phyloP scores from a whole-genome alignment of 2,329 filamentous ascomycete species.

The Ophiobolus disseminans region DNA sequence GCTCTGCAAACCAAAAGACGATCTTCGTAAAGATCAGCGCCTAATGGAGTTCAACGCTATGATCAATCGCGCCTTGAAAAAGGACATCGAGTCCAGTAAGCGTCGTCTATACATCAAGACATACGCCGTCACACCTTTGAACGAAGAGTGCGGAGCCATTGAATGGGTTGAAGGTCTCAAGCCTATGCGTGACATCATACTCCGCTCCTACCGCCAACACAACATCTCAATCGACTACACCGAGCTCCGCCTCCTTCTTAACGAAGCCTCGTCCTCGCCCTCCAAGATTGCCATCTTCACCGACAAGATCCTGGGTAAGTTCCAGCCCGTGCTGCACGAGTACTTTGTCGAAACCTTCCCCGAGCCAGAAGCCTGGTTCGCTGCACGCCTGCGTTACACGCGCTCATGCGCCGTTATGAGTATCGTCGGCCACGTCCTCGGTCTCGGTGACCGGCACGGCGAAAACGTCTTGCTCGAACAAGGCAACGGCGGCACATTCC shows the following conservation, averaged over 20 bases:
- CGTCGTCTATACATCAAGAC: conserved; percentile 88
- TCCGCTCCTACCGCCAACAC: conserved; percentile 77
- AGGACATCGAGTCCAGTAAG: conserved; percentile 87
- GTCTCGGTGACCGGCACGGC: conserved; percentile 90
- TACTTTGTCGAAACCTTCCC: conserved; percentile 98
- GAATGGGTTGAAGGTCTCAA: conserved; percentile 98
- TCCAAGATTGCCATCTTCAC: conserved; percentile 76
- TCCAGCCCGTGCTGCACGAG: conserved; percentile 83
- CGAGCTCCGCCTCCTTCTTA: conserved; percentile 69
- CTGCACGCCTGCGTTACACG: conserved; percentile 85
- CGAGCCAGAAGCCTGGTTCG: conserved; percentile 90
- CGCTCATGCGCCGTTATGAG: conserved; percentile 97
- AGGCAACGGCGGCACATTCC: conserved; percentile 89
- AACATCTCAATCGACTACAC: conserved; percentile 69
- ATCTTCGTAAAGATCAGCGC: conserved; percentile 94
- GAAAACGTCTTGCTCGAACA: conserved; percentile 97
- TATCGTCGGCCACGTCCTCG: conserved; percentile 97
- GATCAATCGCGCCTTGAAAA: conserved; percentile 94
- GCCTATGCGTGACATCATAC: conserved; percentile 88
- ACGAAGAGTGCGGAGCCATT: conserved; percentile 96
- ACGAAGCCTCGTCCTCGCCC: conserved; percentile 69
- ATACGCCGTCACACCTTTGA: conserved; percentile 94
- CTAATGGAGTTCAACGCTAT: conserved; percentile 99
- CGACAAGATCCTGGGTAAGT: conserved; percentile 70
- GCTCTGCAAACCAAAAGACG: conserved; percentile 97